Percentiles rank a stretch among this genome's conserved stretches.
Conservation (phyloP, 208 protist genomes). For the Wallacemonas sp. region DNA sequence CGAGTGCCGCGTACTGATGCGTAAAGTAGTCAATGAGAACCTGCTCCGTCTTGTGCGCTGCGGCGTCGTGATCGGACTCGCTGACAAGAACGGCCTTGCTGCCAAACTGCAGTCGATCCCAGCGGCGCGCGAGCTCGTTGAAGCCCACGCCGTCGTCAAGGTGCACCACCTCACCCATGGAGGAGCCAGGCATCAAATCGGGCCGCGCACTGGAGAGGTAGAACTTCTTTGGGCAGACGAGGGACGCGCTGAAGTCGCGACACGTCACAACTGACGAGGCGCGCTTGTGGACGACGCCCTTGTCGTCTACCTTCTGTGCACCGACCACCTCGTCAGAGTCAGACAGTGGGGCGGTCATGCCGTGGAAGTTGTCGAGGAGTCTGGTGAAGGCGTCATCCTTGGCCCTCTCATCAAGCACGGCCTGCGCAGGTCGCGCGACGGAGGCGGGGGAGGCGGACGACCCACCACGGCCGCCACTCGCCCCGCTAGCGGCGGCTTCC, state of each 20-base stretch:
- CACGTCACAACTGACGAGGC: conserved; percentile 40
- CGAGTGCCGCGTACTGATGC: conserved; percentile 63
- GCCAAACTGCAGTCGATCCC: conserved; percentile 87
- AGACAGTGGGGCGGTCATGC: conserved; percentile 46
- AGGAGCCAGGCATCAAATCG: conserved; percentile 59
- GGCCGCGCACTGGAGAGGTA: conserved; percentile 65
- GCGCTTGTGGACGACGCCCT: not conserved
- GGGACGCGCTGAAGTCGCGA: conserved; percentile 68
- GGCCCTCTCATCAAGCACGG: not conserved
- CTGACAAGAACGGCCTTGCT: conserved; percentile 75
- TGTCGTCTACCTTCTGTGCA: not conserved
- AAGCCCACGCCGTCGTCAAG: conserved; percentile 87
- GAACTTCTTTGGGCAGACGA: conserved; percentile 86
- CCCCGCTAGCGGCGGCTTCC: not conserved
- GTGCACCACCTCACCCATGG: conserved; percentile 77
- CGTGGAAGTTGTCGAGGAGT: conserved; percentile 35
- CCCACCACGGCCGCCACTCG: not conserved
- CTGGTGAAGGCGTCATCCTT: conserved; percentile 24
- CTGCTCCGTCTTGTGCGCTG: conserved; percentile 70
- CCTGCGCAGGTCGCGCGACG: not conserved
- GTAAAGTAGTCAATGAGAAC: conserved; percentile 82
- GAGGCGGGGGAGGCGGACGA: not conserved
- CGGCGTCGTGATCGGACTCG: conserved; percentile 64
- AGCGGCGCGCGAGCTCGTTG: conserved; percentile 84
- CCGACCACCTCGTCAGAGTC: conserved; percentile 69